Conservation (phyloP, 257 asterid genomes). For the Agastache rugosa region DNA sequence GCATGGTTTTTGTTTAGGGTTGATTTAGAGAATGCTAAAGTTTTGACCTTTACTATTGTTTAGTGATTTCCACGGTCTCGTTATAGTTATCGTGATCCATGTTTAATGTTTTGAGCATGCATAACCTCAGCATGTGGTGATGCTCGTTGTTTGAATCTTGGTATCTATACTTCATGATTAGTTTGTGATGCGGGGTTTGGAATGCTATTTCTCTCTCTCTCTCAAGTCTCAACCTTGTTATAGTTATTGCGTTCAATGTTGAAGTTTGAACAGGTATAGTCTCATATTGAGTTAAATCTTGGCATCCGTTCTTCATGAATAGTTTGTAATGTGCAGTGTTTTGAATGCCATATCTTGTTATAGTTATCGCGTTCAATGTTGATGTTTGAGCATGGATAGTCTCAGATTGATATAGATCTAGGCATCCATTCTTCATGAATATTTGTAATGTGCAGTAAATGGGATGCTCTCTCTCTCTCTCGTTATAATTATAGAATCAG, state of each 20-base stretch:
- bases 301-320: background rate
- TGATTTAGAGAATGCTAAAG: background rate
- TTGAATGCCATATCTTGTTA: background rate
- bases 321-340: slow-evolving; percentile 8
- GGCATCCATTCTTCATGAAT: too few species aligned
- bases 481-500: background rate
- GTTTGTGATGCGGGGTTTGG: slow-evolving; percentile 12
- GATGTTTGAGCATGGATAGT: background rate
- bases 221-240: background rate
- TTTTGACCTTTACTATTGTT: slow-evolving; percentile 7
- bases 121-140: background rate
- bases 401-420: too few species aligned
- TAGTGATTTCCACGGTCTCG: background rate
- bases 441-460: too few species aligned
- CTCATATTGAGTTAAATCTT: background rate
- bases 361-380: background rate
- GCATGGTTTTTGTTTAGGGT: background rate
- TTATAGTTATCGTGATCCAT: background rate
- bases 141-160: background rate
- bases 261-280: background rate
- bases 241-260: background rate
- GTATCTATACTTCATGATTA: background rate
- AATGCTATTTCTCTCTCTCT: slow-evolving; percentile 25
- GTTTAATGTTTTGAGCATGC: background rate
- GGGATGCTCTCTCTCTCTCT: slow-evolving; percentile 25